phyloP scores from a whole-genome alignment of 75 land plant species.

The Pinus albicaulis region DNA sequence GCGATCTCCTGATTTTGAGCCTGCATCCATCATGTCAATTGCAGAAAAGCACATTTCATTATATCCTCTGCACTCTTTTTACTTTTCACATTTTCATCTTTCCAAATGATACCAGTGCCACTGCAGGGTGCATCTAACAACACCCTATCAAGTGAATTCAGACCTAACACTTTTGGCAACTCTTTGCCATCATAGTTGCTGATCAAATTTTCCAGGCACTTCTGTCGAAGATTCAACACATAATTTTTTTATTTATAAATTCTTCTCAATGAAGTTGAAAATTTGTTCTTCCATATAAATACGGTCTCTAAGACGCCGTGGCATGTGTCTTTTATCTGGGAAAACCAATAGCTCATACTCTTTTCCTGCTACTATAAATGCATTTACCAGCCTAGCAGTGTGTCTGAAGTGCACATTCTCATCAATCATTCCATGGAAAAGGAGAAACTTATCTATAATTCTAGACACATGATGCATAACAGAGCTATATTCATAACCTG shows the following conservation, averaged over 20 bases:
- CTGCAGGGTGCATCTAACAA: no score
- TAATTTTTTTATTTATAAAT: slow-evolving; percentile 37
- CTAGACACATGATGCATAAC: slow-evolving; percentile 82
- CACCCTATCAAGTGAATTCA: no score
- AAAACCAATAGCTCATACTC: slow-evolving; percentile 84
- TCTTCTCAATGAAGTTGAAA: slow-evolving; percentile 85
- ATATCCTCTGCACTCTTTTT: no score
- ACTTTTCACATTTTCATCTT: no score
- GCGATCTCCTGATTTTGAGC: no score
- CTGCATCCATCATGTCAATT: no score
- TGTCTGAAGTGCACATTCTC: slow-evolving; percentile 97
- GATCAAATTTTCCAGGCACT: no score
- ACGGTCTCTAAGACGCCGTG: slow-evolving; percentile 71
- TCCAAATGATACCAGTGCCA: no score
- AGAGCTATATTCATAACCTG: slow-evolving; percentile 57
- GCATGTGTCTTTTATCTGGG: slow-evolving; percentile 97
- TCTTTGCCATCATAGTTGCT: no score
- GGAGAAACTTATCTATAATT: slow-evolving; percentile 70
- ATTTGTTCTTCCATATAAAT: slow-evolving; percentile 98
- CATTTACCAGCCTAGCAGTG: slow-evolving; percentile 92
- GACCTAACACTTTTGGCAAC: no score
- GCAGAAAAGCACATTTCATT: no score
- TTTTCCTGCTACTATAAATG: slow-evolving; percentile 69
- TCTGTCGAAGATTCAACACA: not conserved
- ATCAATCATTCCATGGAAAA: slow-evolving; percentile 97